Conservation (phyloP, 352 stramenopile genomes). For the Blastocystis sp. region DNA sequence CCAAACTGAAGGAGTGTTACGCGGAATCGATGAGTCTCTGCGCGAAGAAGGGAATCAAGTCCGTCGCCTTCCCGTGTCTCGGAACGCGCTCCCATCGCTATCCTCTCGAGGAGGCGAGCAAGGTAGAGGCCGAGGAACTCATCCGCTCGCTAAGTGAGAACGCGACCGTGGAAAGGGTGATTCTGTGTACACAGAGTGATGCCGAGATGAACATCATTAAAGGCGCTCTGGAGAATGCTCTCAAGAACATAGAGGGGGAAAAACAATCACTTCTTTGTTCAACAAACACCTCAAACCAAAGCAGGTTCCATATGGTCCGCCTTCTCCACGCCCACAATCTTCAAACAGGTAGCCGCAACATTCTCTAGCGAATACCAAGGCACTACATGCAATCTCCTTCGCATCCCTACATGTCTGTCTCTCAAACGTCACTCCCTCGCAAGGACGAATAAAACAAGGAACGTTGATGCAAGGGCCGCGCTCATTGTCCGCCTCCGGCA, state of each 20-base stretch:
- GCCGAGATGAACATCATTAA: not conserved
- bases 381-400: not conserved
- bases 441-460: not conserved
- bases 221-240: not conserved
- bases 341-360: conserved; percentile 28
- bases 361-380: conserved; percentile 10
- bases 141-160: not conserved
- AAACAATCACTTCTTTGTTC: not conserved
- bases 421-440: not conserved
- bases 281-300: not conserved
- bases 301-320: not conserved
- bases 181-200: conserved; percentile 12
- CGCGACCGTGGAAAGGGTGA: not conserved
- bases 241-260: not conserved
- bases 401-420: not conserved
- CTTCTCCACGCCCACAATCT: not conserved
- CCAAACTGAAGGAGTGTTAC: not conserved
- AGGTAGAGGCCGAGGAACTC: not conserved
- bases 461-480: not conserved
- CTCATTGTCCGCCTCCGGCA: not conserved
- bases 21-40: not conserved
- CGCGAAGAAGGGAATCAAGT: not conserved
- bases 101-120: not conserved
- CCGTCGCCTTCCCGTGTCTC: not conserved
- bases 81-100: conserved; percentile 16